Base-by-base conservation (phyloP, 148 eudicot genomes). In the Oxyria digyna region DNA sequence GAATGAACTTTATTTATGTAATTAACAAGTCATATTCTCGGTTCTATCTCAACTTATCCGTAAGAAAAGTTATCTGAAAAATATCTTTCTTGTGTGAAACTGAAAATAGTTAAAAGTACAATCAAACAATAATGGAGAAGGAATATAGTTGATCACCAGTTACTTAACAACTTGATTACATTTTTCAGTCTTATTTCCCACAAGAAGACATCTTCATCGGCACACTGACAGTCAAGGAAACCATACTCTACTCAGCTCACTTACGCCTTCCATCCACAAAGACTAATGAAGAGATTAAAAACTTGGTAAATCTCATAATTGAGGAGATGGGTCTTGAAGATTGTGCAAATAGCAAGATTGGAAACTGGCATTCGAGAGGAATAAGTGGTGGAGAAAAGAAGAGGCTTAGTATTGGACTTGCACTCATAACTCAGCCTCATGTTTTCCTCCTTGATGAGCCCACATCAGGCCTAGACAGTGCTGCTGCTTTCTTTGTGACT, bases 371-470 rank as follows among this genome's bases (percentile, higher is more conserved):
- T 38, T 31, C 81, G 50, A 83, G 87, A 73, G 89, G 87, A 4
- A 37, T 85, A 24, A 83, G 87, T 68, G 87, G 85, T 4, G 90
- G 90, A 17, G 90, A 86, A 74, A 86, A 79, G 81, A 86, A 81
- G 73, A 75, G 89, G 46, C 31, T 81, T 4, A 86, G 87, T 71
- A 84, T 86, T 42, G 90, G 82, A 7, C 81, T 83, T 18, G 85
- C 84, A 43, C 75, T 83, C 45, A 76, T 86, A 0, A 80, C 75
- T 9, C 71, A 83, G 4, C 90, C 90, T 1, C 80, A 69, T 0
- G 67, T 86, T 18, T 68, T 86, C 65, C 84, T 83, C 71, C 79
- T 86, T 18, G 89, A 85, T 71, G 89, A 85, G 35, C 89, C 89
- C 26, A 83, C 87, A 1, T 79, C 83, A 23, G 87, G 87, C 31